A percentile compares a stretch with the other conserved stretches of the same genome.
phyloP scores from a whole-genome alignment of 768 basidiomycete species.

The Lactarius evosmus region DNA sequence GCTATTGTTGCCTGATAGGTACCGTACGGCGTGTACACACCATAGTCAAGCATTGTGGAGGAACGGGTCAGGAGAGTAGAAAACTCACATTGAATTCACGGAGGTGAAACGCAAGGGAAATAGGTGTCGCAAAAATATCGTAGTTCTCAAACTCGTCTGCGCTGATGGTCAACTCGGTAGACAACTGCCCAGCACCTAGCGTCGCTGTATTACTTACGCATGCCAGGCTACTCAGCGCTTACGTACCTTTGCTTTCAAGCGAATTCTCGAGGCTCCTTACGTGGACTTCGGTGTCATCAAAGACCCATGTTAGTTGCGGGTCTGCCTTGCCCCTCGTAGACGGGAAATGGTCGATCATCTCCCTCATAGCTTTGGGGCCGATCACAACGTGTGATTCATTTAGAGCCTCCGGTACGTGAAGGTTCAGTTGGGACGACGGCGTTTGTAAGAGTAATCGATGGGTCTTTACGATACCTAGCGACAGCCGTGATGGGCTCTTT shows the following conservation, averaged over 20 bases:
- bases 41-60: not conserved
- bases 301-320: conserved; percentile 80
- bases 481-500: not conserved
- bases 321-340: conserved; percentile 64
- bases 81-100: conserved; percentile 73
- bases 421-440: conserved; percentile 58
- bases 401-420: conserved; percentile 54
- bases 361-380: conserved; percentile 67
- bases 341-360: conserved; percentile 81
- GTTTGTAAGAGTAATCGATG: conserved; percentile 65
- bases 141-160: conserved; percentile 81
- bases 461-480: conserved; percentile 73
- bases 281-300: conserved; percentile 61
- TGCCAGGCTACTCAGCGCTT: not conserved
- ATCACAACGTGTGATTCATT: conserved; percentile 67
- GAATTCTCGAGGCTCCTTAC: conserved; percentile 68
- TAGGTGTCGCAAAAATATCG: conserved; percentile 58
- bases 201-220: not conserved
- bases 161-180: conserved; percentile 74
- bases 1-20: conserved; percentile 65
- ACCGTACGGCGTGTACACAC: conserved; percentile 1
- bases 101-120: conserved; percentile 73
- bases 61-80: conserved; percentile 14
- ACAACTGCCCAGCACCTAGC: conserved; percentile 57
- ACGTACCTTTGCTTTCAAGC: conserved; percentile 58